Base-by-base conservation (phyloP, 345 rosid genomes). In the Punica granatum region DNA sequence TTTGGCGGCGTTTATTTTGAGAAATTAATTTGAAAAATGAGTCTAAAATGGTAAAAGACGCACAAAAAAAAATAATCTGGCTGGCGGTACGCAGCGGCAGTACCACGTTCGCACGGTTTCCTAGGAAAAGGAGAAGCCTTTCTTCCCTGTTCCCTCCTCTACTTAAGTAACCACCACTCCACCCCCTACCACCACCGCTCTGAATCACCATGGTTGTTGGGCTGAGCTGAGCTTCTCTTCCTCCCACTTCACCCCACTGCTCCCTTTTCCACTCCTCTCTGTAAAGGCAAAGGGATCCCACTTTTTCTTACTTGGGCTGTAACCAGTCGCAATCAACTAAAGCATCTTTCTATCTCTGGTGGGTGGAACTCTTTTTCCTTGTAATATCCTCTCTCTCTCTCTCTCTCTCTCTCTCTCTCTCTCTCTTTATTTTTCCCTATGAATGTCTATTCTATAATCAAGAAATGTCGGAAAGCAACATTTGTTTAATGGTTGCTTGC, bases 381-480 rank as follows among this genome's bases (percentile, higher is more conserved):
- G 46, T 42, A 42, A 15, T 7, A 42, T 42, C 46, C 54, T 48
- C 7, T 54, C 30, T 51, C 2, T 25, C 6, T 56, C 34, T 56
- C 33, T 56, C 61, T 6, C 19, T 56, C 6, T 56, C 12, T 28
- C 30, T 14, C 28, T 28, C 33, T 30, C 61, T 26, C 19, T 56
- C 18, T 56, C 61, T 14, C 7, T 56, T 12, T 37, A 37, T 37
- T 37, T 11, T 37, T n/a, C 7, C 15, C n/a, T n/a, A n/a, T n/a
- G 31, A 14, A 61, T 23, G 19, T 39, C 66, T 63, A 18, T 23
- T 37, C 46, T 25, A 28, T 63, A 3, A 33, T 61, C 25, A 61
- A 61, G 28, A 34, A 26, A 63, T 37, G 48, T 63, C 48, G 44
- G 66, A 37, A 63, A 39, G 66, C n/a, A 63, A 6, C 66, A 36